Conservation (phyloP, 2,329 filamentous ascomycete species). For the Zymoseptoria passerinii region DNA sequence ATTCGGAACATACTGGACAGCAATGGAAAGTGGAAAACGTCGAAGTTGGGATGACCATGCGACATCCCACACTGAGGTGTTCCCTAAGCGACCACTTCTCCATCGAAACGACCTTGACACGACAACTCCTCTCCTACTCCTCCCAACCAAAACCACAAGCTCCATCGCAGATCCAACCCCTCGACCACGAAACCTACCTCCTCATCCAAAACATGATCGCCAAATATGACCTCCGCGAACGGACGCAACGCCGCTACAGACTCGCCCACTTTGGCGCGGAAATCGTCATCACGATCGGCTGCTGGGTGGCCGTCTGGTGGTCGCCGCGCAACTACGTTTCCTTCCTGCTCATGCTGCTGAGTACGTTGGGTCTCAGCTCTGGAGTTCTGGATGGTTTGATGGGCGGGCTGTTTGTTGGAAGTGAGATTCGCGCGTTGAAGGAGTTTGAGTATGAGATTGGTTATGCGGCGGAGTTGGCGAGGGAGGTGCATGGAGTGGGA, state of each 20-base stretch:
- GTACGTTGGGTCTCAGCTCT: slow-evolving; percentile 65
- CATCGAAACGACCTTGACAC: slow-evolving; percentile 67
- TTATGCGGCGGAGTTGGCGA: slow-evolving; percentile 47
- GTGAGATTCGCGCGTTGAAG: slow-evolving; percentile 70
- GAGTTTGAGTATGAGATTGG: slow-evolving; percentile 93
- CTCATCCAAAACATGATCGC: slow-evolving; percentile 64
- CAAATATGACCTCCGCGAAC: slow-evolving; percentile 62
- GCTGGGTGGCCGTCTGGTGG: slow-evolving; percentile 81
- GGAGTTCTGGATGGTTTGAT: slow-evolving; percentile 80
- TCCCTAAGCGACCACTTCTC: slow-evolving; percentile 94
- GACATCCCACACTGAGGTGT: slow-evolving; percentile 72
- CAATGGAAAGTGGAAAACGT: slow-evolving; percentile 64
- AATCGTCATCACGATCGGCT: slow-evolving; percentile 60
- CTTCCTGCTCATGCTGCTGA: slow-evolving; percentile 72
- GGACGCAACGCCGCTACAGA: slow-evolving; percentile 62
- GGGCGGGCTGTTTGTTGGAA: slow-evolving; percentile 75
- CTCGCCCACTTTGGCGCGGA: slow-evolving; percentile 64
- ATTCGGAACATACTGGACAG: slow-evolving; percentile 23
- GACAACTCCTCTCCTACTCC: slow-evolving; percentile 20
- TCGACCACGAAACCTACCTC: slow-evolving; percentile 45
- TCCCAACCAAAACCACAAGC: background rate
- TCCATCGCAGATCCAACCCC: background rate
- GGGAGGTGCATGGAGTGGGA: background rate
- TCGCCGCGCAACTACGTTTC: slow-evolving; percentile 64
- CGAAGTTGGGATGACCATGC: slow-evolving; percentile 69